phyloP scores from a whole-genome alignment of 768 basidiomycete species.

The Phanerochaete carnosa region DNA sequence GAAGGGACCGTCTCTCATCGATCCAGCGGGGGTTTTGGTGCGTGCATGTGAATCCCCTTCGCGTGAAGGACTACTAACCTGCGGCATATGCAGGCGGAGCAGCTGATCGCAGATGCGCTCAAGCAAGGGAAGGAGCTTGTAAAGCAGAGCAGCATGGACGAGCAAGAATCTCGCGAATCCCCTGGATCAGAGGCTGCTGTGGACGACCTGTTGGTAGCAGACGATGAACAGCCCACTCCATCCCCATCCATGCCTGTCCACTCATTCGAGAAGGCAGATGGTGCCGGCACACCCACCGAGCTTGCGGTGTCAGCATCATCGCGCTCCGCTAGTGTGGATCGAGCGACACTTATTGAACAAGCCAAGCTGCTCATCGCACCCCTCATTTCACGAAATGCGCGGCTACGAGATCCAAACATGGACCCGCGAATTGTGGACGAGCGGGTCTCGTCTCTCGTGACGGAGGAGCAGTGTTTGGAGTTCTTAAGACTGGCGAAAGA shows the following conservation, averaged over 20 bases:
- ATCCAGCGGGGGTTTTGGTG: background rate
- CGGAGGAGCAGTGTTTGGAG: conserved; percentile 17
- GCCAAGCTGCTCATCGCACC: conserved; percentile 11
- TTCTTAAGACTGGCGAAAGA: conserved; percentile 18
- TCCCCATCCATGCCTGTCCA: background rate
- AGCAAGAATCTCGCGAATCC: background rate
- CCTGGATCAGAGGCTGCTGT: conserved; percentile 8
- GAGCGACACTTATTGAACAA: conserved; percentile 4
- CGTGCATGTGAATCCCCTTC: background rate
- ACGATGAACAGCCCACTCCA: background rate
- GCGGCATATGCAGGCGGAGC: background rate
- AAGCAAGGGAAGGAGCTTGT: background rate
- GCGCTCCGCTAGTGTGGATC: background rate
- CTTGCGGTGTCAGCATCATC: background rate
- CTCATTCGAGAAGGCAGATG: background rate
- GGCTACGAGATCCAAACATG: conserved; percentile 11
- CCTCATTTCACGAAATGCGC: conserved; percentile 12
- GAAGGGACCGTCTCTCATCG: background rate
- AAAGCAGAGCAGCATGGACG: background rate
- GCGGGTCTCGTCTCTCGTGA: conserved; percentile 11
- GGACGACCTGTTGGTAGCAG: background rate
- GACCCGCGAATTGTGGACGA: conserved; percentile 10
- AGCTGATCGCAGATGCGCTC: conserved; percentile 8
- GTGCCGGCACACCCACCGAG: background rate
- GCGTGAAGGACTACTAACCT: background rate